Evolutionary conservation across 2,329 filamentous ascomycete species (phyloP), one percentile per base, ranked within the genome.

Genomic region (Calonectria pseudoturangicola): DNA sequence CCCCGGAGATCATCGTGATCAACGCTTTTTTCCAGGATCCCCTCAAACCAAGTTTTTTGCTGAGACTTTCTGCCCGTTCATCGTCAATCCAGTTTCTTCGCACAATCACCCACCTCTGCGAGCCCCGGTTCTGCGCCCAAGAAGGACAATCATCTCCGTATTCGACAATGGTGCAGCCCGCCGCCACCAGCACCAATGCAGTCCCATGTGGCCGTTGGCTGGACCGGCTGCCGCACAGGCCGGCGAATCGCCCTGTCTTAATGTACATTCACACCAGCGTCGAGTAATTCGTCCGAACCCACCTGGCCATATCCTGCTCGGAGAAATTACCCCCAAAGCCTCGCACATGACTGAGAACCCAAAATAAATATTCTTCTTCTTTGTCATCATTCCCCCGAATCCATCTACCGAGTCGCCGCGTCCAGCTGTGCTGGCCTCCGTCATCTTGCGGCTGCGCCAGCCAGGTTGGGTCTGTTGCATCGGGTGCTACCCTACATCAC

Each of bases 401-500:
- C 50, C 16, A n/a, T 41, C 25, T 54, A 25, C 33, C 63, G 63
- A 71, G 56, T 67, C 63, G 56, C 54, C 56, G 56, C 36, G 3
- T 25, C 4, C 15, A 33, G 21, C 27, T 39, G 33, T 33, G 56
- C 21, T 45, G 21, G 50, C 47, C 66, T 69, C 56, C 66, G 56
- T 69, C 33, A 21, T 54, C 33, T 36, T 16, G 47, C 66, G 66
- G 66, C 54, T 69, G 16, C 33, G 47, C 33, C 51, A 45, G 15
- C 54, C 33, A 21, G 25, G 25, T 18, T 25, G 6, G 25, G 58
- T 45, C 39, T 3, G 54, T 41, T 48, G 30, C 56, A 63, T 69
- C 33, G 12, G 30, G 58, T 63, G 33, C 66, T 69, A 69, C 66
- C 66, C 58, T 69, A 69, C 66, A 69, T 5, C 41, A 45, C 39